Evolutionary conservation across 768 basidiomycete genomes (phyloP).

Genomic region (Calvatia gigantea): DNA sequence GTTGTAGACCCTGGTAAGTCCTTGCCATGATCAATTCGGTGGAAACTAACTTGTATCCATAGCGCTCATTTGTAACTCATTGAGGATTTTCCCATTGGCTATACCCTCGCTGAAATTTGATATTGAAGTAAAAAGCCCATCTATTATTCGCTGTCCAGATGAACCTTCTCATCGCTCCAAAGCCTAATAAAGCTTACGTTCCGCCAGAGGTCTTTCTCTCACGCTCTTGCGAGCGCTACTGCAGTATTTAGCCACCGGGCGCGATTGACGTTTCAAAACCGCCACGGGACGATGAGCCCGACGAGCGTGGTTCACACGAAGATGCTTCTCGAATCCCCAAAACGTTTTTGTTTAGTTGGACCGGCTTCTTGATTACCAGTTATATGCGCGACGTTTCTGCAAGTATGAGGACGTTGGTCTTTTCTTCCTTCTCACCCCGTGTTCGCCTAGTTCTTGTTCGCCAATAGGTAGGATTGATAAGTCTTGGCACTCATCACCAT

Average conservation of each 20-base stretch:
- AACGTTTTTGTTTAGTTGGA: background rate
- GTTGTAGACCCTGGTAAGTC: conserved; percentile 4
- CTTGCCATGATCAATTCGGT: background rate
- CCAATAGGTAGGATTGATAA: background rate
- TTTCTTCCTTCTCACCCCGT: background rate
- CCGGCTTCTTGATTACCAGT: background rate
- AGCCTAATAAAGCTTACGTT: background rate
- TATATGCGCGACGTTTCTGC: background rate
- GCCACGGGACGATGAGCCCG: background rate
- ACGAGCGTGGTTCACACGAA: background rate
- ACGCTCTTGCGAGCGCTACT: conserved; percentile 6
- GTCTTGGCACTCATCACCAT: background rate
- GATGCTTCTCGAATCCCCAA: background rate
- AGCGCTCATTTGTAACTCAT: background rate
- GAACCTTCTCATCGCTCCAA: background rate
- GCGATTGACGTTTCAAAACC: background rate
- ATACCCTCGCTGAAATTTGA: too few relatives aligned
- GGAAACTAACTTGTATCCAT: background rate
- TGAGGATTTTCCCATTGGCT: background rate
- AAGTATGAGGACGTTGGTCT: background rate
- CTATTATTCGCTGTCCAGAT: background rate
- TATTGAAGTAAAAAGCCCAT: background rate
- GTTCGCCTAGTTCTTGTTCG: background rate
- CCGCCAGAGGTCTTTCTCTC: background rate
- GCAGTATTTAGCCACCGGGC: conserved; percentile 1